phyloP scores from a whole-genome alignment of 106 monocot genomes.

The Dioscorea zingiberensis region DNA sequence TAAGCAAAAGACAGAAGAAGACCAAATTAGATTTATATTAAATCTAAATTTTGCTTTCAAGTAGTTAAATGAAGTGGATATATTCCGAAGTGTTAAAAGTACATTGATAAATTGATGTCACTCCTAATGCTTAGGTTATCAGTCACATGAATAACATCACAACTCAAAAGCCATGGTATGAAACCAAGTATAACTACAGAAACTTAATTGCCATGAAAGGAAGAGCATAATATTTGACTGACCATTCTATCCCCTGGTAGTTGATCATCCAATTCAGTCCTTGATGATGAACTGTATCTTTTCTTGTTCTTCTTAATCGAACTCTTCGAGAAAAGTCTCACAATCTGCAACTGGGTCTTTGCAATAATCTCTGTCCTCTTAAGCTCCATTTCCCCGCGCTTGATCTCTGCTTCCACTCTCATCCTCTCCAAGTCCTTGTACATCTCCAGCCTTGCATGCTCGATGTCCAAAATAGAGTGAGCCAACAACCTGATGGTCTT shows the following conservation, averaged over 20 bases:
- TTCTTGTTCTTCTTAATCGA: constrained; percentile 6
- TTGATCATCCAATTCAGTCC: constrained; percentile 14
- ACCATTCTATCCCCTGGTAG: constrained; percentile 23
- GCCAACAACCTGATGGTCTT: constrained; percentile 61
- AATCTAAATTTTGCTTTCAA: too few species aligned
- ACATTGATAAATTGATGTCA: too few species aligned
- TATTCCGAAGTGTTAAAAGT: too few species aligned
- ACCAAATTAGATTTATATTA: too few species aligned
- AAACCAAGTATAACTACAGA: not conserved
- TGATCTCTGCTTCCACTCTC: constrained; percentile 53
- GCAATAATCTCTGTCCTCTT: constrained; percentile 69
- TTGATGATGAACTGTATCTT: constrained; percentile 13
- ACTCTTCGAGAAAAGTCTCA: constrained; percentile 44
- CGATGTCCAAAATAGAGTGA: constrained; percentile 54
- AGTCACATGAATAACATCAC: too few species aligned
- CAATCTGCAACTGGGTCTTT: constrained; percentile 67
- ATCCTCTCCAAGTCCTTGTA: constrained; percentile 57
- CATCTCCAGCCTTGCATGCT: constrained; percentile 62
- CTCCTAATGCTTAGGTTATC: too few species aligned
- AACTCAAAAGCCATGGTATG: too few species aligned
- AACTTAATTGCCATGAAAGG: not conserved
- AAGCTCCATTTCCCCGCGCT: constrained; percentile 66
- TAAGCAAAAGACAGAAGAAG: too few species aligned
- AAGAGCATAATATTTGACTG: constrained; percentile 15
- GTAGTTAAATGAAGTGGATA: too few species aligned